phyloP scores from a whole-genome alignment of 495 filamentous ascomycete species.

The Jackrogersella minutella region DNA sequence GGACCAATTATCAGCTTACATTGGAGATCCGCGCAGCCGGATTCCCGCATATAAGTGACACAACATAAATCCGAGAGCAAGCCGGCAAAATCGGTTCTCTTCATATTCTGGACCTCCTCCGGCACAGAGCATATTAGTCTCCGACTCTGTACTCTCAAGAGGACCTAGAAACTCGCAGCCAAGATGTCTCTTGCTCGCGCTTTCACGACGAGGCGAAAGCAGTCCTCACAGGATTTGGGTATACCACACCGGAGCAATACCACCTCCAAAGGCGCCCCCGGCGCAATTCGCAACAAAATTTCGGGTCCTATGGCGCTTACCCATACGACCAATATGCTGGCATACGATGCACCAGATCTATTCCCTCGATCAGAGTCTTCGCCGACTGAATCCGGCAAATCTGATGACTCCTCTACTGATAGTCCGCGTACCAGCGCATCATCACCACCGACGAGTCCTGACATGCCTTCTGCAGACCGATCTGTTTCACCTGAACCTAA shows the following conservation, averaged over 20 bases:
- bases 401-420: conserved; percentile 66
- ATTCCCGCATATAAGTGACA: conserved; percentile 31
- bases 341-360: conserved; percentile 89
- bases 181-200: conserved; percentile 70
- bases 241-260: conserved; percentile 56
- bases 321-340: conserved; percentile 95
- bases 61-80: conserved; percentile 35
- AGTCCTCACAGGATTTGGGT: conserved; percentile 48
- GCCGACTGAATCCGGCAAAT: conserved; percentile 61
- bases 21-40: conserved; percentile 14
- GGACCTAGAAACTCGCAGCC: conserved; percentile 7
- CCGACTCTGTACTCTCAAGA: conserved; percentile 5
- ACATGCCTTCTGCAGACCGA: conserved; percentile 69
- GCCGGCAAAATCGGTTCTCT: conserved; percentile 14
- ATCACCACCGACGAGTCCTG: conserved; percentile 74
- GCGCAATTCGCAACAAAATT: conserved; percentile 70
- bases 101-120: conserved; percentile 39
- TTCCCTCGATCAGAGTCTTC: conserved; percentile 63
- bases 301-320: conserved; percentile 86
- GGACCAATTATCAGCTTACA: conserved; percentile 22
- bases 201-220: conserved; percentile 67
- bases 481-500: conserved; percentile 71
- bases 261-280: conserved; percentile 45
- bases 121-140: conserved; percentile 2
- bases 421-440: conserved; percentile 63